Base-by-base conservation (phyloP, 148 eudicot species). In the Drosera capensis region DNA sequence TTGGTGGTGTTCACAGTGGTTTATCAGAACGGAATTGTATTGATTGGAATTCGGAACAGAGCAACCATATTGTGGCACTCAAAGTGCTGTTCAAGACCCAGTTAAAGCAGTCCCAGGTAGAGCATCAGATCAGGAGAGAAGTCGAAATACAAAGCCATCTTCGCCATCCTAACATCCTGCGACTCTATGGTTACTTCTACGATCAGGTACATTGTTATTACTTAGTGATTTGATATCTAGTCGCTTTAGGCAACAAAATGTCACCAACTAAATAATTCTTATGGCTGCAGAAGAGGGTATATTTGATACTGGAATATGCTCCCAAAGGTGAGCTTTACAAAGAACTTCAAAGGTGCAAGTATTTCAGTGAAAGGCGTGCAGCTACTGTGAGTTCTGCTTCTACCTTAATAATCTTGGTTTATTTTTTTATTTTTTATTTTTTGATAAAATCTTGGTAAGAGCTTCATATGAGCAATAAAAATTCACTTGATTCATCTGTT, bases 141-240 rank as follows among this genome's bases (percentile, higher is more conserved):
- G 97, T 88, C 47, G 97, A 90, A 60, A 90, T 90, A 16, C 97
- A 90, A 57, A 90, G 95, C 55, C 97, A 90, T 62, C 93, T 90
- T 52, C 77, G 93, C 40, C 93, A 90, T 61, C 82, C 97, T 20
- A 90, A 90, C 58, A 90, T 90, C 24, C 38, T 90, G 30, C 73
- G 97, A 36, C 81, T 90, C 6, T 90, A 80, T 68, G 97, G 95
- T 26, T 90, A 90, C 66, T 90, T 90, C 25, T 90, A 90, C 59
- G 97, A 90, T 66, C 97, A 90, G 95, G 97, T 77, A 65, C 5
- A 30, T 20, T 45, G n/a, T 6, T 12, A 16, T 9, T 26, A 46
- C 40, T 28, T 20, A 1, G 17, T 26, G 23, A 11, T 20, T 36
- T 25, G 21, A 17, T 43, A 23, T 18, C 16, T 22, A 39, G 47